Base-by-base conservation (phyloP, 2,329 filamentous ascomycete species). In the Leptographium wingfieldii region DNA sequence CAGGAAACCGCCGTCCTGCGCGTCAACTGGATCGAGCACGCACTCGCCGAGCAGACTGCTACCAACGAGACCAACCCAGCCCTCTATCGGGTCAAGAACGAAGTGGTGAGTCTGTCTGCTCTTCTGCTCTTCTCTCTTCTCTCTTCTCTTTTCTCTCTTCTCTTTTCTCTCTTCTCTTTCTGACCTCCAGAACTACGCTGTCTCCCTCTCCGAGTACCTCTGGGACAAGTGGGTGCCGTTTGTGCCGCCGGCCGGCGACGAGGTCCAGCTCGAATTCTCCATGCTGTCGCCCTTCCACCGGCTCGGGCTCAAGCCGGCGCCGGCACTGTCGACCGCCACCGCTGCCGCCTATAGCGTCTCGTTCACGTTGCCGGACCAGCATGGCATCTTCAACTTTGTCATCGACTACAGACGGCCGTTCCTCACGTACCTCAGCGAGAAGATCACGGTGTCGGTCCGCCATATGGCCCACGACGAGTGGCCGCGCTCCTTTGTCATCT, bases 201-300 rank as follows among this genome's bases (percentile, higher is more conserved):
- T 97, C 70, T 92, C 92, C 65, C 69, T 99, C 59, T 96, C 92
- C 31, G 91, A 96, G 73, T 96, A 90, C 73, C 74, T 75, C 56
- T 85, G 84, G 76, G 83, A 89, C 71, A 81, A 84, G 69, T 95
- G 86, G 77, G 74, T 77, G 6, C 88, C 92, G 54, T 96, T 91
- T 74, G 77, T 77, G 49, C 77, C 88, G 25, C 85, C 90, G 27
- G 69, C 79, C 10, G 78, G 75, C 63, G 94, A 99, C 71, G 80
- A 78, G 33, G 71, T 99, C 40, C 94, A 99, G 74, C 88, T 99
- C 63, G 94, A 99, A 74, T 96, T 97, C 79, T 92, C 86, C 76
- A 99, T 97, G 94, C 87, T 99, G 55, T 96, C 92, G 1, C 92
- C 94, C 60, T 97, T 96, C 83, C 87, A 96, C 76, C 92, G 94